Evolutionary conservation across 2,329 filamentous ascomycete genomes (phyloP).

Genomic region (Akanthomyces dipterigenus): DNA sequence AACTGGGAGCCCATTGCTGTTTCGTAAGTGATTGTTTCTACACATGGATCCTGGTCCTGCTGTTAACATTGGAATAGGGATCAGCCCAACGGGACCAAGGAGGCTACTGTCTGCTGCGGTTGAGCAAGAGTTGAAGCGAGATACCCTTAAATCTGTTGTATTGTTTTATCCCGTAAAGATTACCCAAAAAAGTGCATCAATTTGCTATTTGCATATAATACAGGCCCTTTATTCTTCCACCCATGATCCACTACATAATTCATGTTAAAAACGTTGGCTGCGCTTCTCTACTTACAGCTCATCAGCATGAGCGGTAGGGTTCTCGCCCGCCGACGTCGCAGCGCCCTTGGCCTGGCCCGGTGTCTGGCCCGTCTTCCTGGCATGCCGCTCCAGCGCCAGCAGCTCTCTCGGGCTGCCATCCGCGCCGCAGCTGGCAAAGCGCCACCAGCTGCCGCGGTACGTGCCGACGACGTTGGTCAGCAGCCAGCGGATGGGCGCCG

Average conservation of each 20-base stretch:
- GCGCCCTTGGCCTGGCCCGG: background rate
- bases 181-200: background rate
- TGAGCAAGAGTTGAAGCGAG: conserved; percentile 16
- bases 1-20: conserved; percentile 54
- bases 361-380: background rate
- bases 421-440: conserved; percentile 56
- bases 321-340: background rate
- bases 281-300: background rate
- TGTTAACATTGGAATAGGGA: conserved; percentile 12
- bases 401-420: conserved; percentile 46
- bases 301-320: background rate
- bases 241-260: background rate
- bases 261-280: background rate
- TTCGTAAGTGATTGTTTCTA: conserved; percentile 18
- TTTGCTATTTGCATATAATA: background rate
- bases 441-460: conserved; percentile 54
- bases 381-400: conserved; percentile 35
- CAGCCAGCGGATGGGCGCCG: conserved; percentile 51
- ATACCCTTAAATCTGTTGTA: background rate
- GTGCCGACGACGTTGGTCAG: conserved; percentile 52
- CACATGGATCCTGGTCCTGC: background rate
- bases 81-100: conserved; percentile 29
- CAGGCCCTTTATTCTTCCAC: background rate
- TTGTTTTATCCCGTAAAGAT: background rate
- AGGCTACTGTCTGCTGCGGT: conserved; percentile 36